Conservation (phyloP, 345 rosid genomes). For the Pistacia atlantica region DNA sequence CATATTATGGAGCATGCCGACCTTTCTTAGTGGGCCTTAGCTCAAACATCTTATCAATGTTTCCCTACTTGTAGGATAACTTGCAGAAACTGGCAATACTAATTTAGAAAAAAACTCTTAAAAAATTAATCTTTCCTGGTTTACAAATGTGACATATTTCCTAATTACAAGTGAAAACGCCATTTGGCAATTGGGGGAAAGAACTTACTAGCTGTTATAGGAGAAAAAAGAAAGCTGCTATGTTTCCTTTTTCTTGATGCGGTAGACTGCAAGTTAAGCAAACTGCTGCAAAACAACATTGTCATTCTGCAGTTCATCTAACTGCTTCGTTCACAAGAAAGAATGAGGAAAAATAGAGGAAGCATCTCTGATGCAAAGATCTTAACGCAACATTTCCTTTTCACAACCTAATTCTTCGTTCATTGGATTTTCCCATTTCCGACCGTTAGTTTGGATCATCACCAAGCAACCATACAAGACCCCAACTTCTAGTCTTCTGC, state of each 20-base stretch:
- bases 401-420: conserved; percentile 48
- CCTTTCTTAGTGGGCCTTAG: conserved; percentile 30
- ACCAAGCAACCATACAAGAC: conserved; percentile 34
- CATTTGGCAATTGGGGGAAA: not conserved
- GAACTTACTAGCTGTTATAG: not conserved
- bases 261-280: conserved; percentile 67
- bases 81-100: conserved; percentile 4
- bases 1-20: conserved; percentile 23
- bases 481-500: conserved; percentile 24
- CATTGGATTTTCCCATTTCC: conserved; percentile 39
- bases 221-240: not conserved
- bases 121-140: conserved; percentile 15
- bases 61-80: conserved; percentile 12
- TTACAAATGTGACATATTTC: conserved; percentile 6
- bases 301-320: conserved; percentile 23
- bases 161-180: not conserved
- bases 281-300: conserved; percentile 20
- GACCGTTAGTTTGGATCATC: conserved; percentile 56
- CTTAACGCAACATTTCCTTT: conserved; percentile 41
- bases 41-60: conserved; percentile 26
- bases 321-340: conserved; percentile 49
- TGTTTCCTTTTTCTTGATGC: conserved; percentile 26
- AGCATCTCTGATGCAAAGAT: conserved; percentile 28
- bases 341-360: conserved; percentile 11
- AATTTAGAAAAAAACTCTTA: conserved; percentile 3